Base-by-base conservation (phyloP, 805 yeast species). In the Myxozyma monticola region DNA sequence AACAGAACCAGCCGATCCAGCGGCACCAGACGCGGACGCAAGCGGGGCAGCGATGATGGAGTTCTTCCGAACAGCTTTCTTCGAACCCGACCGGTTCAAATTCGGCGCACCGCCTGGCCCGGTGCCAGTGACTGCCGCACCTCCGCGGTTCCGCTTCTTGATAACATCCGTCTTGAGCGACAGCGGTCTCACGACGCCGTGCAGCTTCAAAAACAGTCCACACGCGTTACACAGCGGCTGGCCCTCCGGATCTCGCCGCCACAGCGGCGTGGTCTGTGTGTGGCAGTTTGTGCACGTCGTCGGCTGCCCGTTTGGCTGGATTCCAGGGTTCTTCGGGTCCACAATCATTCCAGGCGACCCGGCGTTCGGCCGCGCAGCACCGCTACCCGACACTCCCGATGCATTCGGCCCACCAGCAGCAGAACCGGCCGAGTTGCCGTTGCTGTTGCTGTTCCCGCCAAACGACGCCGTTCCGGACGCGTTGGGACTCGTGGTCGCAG, bases 161-260 rank as follows among this genome's bases (percentile, higher is more conserved):
- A 91, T 90, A 1, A 90, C 93, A 65, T 90, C 96, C 0, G 97
- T 86, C 65, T 89, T 90, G 62, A 90, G 73, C 12, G 95, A 85
- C 44, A 91, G 72, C 0, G 99, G 99, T 50, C 98, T 75, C 55
- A 88, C 95, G 2, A 88, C 91, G n/a, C 97, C 98, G 63, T 91
- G 98, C 21, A 91, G 73, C 68, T 91, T 91, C 63, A 87, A 76
- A 62, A 91, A 91, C 53, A 91, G 72, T 0, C 98, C 99, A 72
- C 99, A 91, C 0, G 99, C 98, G 68, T 91, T 91, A 71, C 98
- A 91, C 51, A 91, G 72, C 0, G 96, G 95, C 62, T 87, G 84
- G 1, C 97, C 97, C 51, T 86, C 87, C 0, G 95, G 89, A 61
- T 88, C 88, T 42, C 97, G 76, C 60, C 99, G 75, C 99, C 99